Percentiles rank a stretch among this genome's conserved stretches.
phyloP scores from a whole-genome alignment of 129 eudicot species.

The Flaveria linearis region DNA sequence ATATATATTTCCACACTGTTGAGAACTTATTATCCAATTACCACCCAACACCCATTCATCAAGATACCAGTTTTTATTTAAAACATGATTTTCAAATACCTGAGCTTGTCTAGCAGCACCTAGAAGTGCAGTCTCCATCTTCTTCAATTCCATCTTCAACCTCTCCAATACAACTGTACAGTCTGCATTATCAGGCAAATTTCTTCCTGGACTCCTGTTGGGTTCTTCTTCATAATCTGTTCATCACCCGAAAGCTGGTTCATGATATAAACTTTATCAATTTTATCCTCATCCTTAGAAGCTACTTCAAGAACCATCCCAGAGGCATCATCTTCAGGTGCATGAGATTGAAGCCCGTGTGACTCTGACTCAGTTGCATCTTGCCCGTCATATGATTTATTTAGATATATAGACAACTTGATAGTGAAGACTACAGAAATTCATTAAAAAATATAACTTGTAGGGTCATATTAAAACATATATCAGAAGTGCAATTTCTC shows the following conservation, averaged over 20 bases:
- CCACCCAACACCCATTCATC: no score
- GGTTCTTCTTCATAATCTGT: neutral
- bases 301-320: slow-evolving; percentile 41
- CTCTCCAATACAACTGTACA: slow-evolving; percentile 57
- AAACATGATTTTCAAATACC: slow-evolving; percentile 40
- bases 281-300: slow-evolving; percentile 38
- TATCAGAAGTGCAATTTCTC: no score
- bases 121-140: slow-evolving; percentile 80
- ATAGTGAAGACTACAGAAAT: slow-evolving; percentile 18
- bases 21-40: no score
- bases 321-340: slow-evolving; percentile 38
- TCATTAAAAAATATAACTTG: slow-evolving; percentile 13
- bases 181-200: slow-evolving; percentile 33
- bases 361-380: slow-evolving; percentile 21
- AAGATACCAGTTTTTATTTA: no score
- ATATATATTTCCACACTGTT: neutral
- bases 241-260: no score
- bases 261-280: slow-evolving; percentile 17
- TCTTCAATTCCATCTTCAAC: slow-evolving; percentile 75
- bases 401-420: neutral
- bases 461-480: no score
- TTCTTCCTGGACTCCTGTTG: slow-evolving; percentile 39
- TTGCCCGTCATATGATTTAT: neutral
- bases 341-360: neutral
- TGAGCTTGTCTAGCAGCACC: slow-evolving; percentile 93